Evolutionary conservation across 352 stramenopile species (phyloP).

Genomic region (Phytophthora nicotianae): DNA sequence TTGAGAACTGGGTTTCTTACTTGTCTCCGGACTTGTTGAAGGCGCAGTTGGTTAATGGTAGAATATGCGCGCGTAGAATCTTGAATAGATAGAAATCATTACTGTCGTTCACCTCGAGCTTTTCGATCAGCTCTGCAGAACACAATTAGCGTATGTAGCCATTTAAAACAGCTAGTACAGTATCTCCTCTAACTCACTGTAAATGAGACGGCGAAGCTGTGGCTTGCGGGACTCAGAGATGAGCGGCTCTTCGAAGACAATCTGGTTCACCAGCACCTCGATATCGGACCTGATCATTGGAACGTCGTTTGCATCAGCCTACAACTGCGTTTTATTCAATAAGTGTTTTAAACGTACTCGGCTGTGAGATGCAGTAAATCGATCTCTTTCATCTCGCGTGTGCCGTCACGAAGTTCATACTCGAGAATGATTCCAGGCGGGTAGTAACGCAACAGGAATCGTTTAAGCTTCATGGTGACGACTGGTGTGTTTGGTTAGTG

Average conservation of each 20-base stretch:
- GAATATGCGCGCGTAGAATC: constrained; percentile 94
- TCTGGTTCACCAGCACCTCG: constrained; percentile 95
- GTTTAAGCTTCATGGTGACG: constrained; percentile 93
- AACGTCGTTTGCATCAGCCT: neutral
- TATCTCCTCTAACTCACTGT: constrained; percentile 63
- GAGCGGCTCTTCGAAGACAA: constrained; percentile 95
- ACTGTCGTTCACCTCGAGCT: constrained; percentile 93
- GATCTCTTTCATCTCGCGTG: constrained; percentile 95
- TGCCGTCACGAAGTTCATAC: constrained; percentile 94
- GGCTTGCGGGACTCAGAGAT: constrained; percentile 94
- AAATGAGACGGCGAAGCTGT: constrained; percentile 93
- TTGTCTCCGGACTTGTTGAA: constrained; percentile 98
- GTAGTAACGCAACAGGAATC: constrained; percentile 96
- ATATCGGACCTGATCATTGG: constrained; percentile 82
- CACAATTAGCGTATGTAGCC: neutral
- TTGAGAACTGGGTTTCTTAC: constrained; percentile 31
- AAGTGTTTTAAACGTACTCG: constrained; percentile 55
- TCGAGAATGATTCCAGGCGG: constrained; percentile 96
- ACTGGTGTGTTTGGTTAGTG: neutral
- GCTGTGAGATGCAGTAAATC: constrained; percentile 93
- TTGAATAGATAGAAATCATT: constrained; percentile 97
- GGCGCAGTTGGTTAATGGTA: constrained; percentile 95
- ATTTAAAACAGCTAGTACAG: neutral
- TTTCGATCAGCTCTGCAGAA: constrained; percentile 93
- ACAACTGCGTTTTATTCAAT: neutral